Evolutionary conservation across 164 flowering plant genomes (phyloP).

Genomic region (Sedum album): DNA sequence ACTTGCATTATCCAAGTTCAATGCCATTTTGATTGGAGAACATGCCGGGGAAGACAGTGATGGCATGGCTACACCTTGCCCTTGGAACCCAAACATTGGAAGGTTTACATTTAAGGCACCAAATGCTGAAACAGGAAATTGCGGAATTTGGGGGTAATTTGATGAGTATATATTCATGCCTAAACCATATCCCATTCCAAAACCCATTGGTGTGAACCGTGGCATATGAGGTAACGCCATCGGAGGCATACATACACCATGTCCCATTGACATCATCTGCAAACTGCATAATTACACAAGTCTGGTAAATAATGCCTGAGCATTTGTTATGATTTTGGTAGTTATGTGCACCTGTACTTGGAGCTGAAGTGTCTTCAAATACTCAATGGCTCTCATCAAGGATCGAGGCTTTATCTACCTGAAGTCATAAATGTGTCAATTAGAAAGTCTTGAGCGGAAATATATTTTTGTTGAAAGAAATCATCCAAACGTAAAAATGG

Average conservation of each 20-base stretch:
- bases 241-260: conserved; percentile 78
- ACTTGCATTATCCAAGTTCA: no score
- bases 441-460: neutral
- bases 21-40: no score
- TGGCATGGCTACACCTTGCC: no score
- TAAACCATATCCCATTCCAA: conserved; percentile 60
- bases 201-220: conserved; percentile 54
- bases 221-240: conserved; percentile 72
- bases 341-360: conserved; percentile 66
- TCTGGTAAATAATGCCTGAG: neutral
- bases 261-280: conserved; percentile 96
- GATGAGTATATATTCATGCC: conserved; percentile 34
- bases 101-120: conserved; percentile 26
- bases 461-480: neutral
- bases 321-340: neutral
- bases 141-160: conserved; percentile 41
- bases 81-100: no score
- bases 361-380: conserved; percentile 90
- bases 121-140: conserved; percentile 21
- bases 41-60: no score
- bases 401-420: conserved; percentile 98
- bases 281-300: neutral
- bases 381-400: conserved; percentile 97
- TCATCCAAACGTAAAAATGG: neutral
- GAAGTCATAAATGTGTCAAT: neutral